Evolutionary conservation across 1,284 basidiomycete species (phyloP), one percentile per base, ranked within the genome.

Genomic region (Cystobasidium pallidum): DNA sequence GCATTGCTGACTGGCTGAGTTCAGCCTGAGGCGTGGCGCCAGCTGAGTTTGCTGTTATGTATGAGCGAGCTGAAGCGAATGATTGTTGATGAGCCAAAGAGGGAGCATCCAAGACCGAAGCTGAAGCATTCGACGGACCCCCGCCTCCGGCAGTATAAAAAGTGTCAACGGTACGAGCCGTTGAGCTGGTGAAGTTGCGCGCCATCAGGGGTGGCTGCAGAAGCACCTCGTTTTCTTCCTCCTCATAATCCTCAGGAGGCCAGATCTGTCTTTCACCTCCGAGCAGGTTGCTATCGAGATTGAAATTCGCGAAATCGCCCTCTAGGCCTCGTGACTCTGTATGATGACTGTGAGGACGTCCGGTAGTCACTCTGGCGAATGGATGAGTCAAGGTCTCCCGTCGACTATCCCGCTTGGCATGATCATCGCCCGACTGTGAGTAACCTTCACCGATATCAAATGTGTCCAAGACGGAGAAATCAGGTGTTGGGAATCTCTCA

Each of bases 1-100:
- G 6, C n/a, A n/a, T n/a, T n/a, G 39, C 34, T 21, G 58, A 21
- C 39, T 61, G 58, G 26, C 13, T 6, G 41, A 45, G 10, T 34
- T 57, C 41, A 34, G 45, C 68, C 36, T 54, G 49, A 1, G 59
- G 43, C 10, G 68, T 71, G 19, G 28, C 36, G 15, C 61, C 68
- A 43, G 61, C 68, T 19, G 68, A 71, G 51, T 51, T 71, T 24
- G 39, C 68, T 17, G 68, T 63, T 6, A 71, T 41, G 19, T 71
- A 61, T 0, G 59, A 54, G 11, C 68, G 43, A 32, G 68, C 68
- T 2, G 68, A 71, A 24, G 47, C 41, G 34, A 71, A 71, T 32
- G 68, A 71, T 21, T 61, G 19, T 41, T 71, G 68, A 47, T 71
- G 68, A 26, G 63, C n/a, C n/a, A 71, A 24, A 4, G 39, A 32